Conservation (phyloP, 2,329 filamentous ascomycete species). For the Fusarium graminum region DNA sequence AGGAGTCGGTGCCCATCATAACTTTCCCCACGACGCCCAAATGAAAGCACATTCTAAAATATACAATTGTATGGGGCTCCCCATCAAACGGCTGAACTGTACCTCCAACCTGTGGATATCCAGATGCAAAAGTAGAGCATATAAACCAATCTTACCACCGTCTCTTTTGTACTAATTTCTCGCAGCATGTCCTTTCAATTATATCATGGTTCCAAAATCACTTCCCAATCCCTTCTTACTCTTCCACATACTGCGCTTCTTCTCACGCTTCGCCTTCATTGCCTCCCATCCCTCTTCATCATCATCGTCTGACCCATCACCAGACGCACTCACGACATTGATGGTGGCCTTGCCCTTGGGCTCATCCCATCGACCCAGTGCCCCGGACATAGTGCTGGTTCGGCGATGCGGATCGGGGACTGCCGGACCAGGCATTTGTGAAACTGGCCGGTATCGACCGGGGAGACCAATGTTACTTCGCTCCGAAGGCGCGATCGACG, state of each 20-base stretch:
- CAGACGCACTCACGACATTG: constrained; percentile 57
- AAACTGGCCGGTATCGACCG: constrained; percentile 90
- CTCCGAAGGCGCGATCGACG: constrained; percentile 95
- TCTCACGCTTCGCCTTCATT: constrained; percentile 76
- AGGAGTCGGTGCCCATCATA: constrained; percentile 44
- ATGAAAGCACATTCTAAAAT: constrained; percentile 48
- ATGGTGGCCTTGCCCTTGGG: constrained; percentile 53
- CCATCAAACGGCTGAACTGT: constrained; percentile 36
- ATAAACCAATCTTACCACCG: constrained; percentile 49
- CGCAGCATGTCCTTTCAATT: constrained; percentile 36
- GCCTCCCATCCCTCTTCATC: constrained; percentile 78
- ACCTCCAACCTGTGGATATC: constrained; percentile 44
- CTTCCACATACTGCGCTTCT: constrained; percentile 76
- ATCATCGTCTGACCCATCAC: constrained; percentile 65
- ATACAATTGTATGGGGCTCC: constrained; percentile 47
- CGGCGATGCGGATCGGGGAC: constrained; percentile 51
- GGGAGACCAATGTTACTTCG: constrained; percentile 93
- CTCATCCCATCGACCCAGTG: constrained; percentile 51
- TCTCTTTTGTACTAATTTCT: constrained; percentile 41
- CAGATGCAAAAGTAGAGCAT: constrained; percentile 47
- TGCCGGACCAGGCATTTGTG: constrained; percentile 64
- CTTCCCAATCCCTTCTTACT: constrained; percentile 68
- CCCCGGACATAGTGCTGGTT: constrained; percentile 54
- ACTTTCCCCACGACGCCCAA: constrained; percentile 49
- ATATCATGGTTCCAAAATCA: constrained; percentile 64